A percentile compares a stretch with the other conserved stretches of the same genome.
Evolutionary conservation across 768 basidiomycete genomes (phyloP).

Genomic region (Amyloporia xantha): DNA sequence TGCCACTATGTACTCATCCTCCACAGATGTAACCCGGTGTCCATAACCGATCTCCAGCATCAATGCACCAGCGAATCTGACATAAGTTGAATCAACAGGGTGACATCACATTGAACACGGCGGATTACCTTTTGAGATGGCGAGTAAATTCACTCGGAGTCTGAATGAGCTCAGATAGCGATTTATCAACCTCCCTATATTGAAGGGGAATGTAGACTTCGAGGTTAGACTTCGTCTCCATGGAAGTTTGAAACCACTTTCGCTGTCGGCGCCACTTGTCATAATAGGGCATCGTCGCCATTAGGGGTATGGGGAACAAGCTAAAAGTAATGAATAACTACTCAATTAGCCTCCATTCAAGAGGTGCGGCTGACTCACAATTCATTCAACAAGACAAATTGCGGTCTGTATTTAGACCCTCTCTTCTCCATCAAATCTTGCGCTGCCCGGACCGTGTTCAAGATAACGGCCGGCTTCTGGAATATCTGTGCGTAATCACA

Average conservation of each 20-base stretch:
- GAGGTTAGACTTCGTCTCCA: not conserved
- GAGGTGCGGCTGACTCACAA: slow-evolving; percentile 9
- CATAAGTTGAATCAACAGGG: not conserved
- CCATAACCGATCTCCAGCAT: slow-evolving; percentile 31
- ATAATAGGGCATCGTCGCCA: slow-evolving; percentile 4
- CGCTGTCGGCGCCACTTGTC: slow-evolving; percentile 4
- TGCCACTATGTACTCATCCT: slow-evolving; percentile 24
- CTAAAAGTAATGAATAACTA: not conserved
- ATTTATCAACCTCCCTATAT: slow-evolving; percentile 17
- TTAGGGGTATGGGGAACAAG: not conserved
- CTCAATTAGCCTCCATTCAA: not conserved
- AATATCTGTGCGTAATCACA: slow-evolving; percentile 13
- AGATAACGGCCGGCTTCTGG: slow-evolving; percentile 7
- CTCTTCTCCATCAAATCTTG: slow-evolving; percentile 18
- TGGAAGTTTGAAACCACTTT: slow-evolving; percentile 3
- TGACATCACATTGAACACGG: not conserved
- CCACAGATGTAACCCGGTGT: slow-evolving; percentile 22
- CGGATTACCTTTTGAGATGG: slow-evolving; percentile 15
- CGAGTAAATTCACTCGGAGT: slow-evolving; percentile 18
- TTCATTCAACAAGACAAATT: slow-evolving; percentile 8
- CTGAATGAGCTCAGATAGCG: slow-evolving; percentile 21
- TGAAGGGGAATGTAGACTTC: not conserved
- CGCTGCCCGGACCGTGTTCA: slow-evolving; percentile 8
- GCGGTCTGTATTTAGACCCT: slow-evolving; percentile 10
- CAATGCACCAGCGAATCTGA: slow-evolving; percentile 23